Conservation (phyloP, 2,329 filamentous ascomycete species). For the Coccinonectria pachysandricola region DNA sequence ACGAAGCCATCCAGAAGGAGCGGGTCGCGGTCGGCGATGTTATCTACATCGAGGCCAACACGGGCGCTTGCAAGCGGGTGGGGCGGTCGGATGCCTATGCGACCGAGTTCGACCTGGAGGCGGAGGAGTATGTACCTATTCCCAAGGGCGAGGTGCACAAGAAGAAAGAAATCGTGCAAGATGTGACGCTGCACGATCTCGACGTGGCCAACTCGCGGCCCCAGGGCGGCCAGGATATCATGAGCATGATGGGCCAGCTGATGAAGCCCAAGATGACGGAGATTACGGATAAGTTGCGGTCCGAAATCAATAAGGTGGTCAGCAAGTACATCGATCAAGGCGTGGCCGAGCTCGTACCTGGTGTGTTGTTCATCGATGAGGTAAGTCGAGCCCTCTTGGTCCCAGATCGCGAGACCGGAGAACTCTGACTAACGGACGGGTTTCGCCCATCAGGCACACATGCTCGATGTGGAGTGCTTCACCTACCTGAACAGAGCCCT, state of each 20-base stretch:
- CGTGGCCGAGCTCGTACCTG: slow-evolving; percentile 93
- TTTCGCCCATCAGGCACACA: slow-evolving; percentile 63
- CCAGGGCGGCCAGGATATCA: slow-evolving; percentile 96
- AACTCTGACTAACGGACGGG: slow-evolving; percentile 11
- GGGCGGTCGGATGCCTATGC: slow-evolving; percentile 94
- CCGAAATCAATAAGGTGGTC: slow-evolving; percentile 98
- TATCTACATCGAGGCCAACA: slow-evolving; percentile 98
- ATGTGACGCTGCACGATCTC: slow-evolving; percentile 92
- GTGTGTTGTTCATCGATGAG: slow-evolving; percentile 97
- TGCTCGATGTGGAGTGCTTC: slow-evolving; percentile 99
- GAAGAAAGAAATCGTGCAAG: slow-evolving; percentile 99
- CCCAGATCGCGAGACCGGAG: slow-evolving; percentile 11
- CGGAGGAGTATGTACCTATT: slow-evolving; percentile 97
- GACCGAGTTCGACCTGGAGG: slow-evolving; percentile 96
- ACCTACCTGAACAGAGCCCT: slow-evolving; percentile 98
- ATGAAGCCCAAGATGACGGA: slow-evolving; percentile 99
- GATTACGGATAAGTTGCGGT: slow-evolving; percentile 92
- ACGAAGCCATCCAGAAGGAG: slow-evolving; percentile 98
- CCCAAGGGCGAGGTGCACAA: slow-evolving; percentile 99
- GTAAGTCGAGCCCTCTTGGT: too few relatives aligned
- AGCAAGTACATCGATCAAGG: slow-evolving; percentile 99
- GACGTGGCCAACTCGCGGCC: slow-evolving; percentile 93
- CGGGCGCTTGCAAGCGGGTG: slow-evolving; percentile 93
- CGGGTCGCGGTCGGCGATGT: slow-evolving; percentile 92
- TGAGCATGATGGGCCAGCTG: slow-evolving; percentile 99